Evolutionary conservation across 2,329 filamentous ascomycete genomes (phyloP), one percentile per base, ranked within the genome.

Genomic region (Aspergillus jensenii): DNA sequence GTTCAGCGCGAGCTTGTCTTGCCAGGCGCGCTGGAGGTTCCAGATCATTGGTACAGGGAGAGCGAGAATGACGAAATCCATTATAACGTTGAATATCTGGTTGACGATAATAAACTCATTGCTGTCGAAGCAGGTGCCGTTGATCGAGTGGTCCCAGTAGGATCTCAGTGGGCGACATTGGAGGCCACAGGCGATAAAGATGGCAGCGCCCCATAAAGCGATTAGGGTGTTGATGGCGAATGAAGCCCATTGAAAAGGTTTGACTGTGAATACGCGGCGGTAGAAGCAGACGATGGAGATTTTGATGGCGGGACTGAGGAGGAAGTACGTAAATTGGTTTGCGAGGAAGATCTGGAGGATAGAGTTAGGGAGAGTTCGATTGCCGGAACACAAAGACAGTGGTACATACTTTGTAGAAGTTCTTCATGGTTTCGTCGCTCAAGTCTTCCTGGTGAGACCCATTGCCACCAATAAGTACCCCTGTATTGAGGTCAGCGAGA

Each of bases 211-310:
- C 70, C 70, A 73, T 46, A 64, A 43, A 35, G 58, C 62, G 35
- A 72, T 71, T 6, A 73, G 62, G 31, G 17, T 59, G 60, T 71
- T 72, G 21, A 72, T 59, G 12, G 52, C 61, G 37, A 72, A 62
- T 19, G 63, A 65, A 21, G 61, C 55, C 23, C 55, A 51, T 55
- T 70, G 70, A 60, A 73, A 73, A 40, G 55, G 56, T 12, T 65
- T 66, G 12, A 65, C 69, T 25, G 68, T 64, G 63, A 73, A 73
- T 15, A 73, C 55, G 7, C 70, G 70, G 15, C 70, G 70, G 58
- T 73, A 73, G 66, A 73, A 73, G 60, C 70, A 72, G 53, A 73
- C 60, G 52, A 73, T 70, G 44, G 70, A 72, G 47, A 72, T 70
- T 43, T 73, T 73, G 60, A 71, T 68, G 43, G 61, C 60, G 3